Conservation (phyloP, 768 basidiomycete species). For the Serendipita sp. region DNA sequence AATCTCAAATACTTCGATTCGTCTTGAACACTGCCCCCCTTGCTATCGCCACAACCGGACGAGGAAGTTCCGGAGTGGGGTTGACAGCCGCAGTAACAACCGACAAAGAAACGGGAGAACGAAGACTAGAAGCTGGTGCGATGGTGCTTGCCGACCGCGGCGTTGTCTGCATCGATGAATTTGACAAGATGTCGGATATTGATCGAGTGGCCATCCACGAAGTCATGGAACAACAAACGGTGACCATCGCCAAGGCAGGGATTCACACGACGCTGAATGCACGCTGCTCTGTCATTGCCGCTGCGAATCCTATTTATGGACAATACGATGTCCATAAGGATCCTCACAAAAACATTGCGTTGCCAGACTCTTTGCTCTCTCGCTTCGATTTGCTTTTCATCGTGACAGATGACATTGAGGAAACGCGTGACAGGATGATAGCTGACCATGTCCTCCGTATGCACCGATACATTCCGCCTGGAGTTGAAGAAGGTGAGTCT, state of each 20-base stretch:
- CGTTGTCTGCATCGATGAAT: conserved; percentile 98
- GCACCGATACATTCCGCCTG: conserved; percentile 92
- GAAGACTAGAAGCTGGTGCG: conserved; percentile 92
- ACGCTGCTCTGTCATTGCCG: conserved; percentile 92
- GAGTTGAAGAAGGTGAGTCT: conserved; percentile 75
- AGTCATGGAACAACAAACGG: conserved; percentile 99
- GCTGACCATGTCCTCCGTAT: conserved; percentile 96
- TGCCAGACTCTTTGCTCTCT: conserved; percentile 92
- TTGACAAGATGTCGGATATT: conserved; percentile 99
- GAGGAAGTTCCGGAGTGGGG: conserved; percentile 98
- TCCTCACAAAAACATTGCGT: conserved; percentile 94
- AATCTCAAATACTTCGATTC: conserved; percentile 90
- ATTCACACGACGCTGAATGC: conserved; percentile 98
- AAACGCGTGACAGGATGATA: conserved; percentile 81
- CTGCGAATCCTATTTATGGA: conserved; percentile 97
- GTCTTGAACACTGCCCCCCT: conserved; percentile 90
- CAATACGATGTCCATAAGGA: conserved; percentile 99
- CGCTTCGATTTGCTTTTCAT: conserved; percentile 98
- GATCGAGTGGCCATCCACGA: conserved; percentile 99
- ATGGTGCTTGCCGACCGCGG: conserved; percentile 99
- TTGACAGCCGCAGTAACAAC: conserved; percentile 96
- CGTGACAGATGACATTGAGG: conserved; percentile 96
- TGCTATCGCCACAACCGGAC: conserved; percentile 95
- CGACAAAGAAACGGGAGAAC: conserved; percentile 94
- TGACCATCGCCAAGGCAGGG: conserved; percentile 97